Conservation (phyloP, 345 rosid genomes). For the Lepidium sativum region DNA sequence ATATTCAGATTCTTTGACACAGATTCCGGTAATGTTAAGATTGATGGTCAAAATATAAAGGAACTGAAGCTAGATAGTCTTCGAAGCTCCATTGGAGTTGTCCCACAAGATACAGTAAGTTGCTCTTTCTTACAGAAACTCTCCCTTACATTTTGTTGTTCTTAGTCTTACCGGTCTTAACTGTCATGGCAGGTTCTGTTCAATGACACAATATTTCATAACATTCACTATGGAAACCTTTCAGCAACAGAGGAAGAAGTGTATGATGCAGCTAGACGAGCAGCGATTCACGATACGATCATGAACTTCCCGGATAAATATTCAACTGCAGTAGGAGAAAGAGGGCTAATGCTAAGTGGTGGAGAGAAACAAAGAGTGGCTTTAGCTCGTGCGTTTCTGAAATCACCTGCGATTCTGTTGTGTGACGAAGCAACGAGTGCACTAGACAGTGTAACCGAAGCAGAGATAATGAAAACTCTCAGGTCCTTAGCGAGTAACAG, state of each 20-base stretch:
- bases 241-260: slow-evolving; percentile 85
- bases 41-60: slow-evolving; percentile 78
- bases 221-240: slow-evolving; percentile 84
- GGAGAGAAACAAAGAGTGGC: slow-evolving; percentile 99
- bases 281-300: slow-evolving; percentile 83
- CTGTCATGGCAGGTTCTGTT: slow-evolving; percentile 66
- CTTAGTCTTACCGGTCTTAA: too few species aligned
- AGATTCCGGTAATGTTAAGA: slow-evolving; percentile 63
- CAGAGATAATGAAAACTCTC: slow-evolving; percentile 74
- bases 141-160: too few species aligned
- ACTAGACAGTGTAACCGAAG: slow-evolving; percentile 87
- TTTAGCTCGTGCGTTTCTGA: slow-evolving; percentile 84
- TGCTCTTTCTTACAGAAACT: neutral
- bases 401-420: slow-evolving; percentile 69
- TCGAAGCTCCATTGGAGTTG: slow-evolving; percentile 68
- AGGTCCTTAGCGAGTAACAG: slow-evolving; percentile 70
- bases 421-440: slow-evolving; percentile 99
- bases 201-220: slow-evolving; percentile 88
- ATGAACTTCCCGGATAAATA: slow-evolving; percentile 80
- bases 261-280: slow-evolving; percentile 73
- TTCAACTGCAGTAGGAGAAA: slow-evolving; percentile 82
- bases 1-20: slow-evolving; percentile 78
- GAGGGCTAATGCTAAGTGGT: slow-evolving; percentile 94
- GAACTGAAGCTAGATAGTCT: slow-evolving; percentile 63
- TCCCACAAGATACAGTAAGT: slow-evolving; percentile 95